Percentiles rank a stretch among this genome's conserved stretches.
Evolutionary conservation across 2,329 filamentous ascomycete species (phyloP).

Genomic region (Zymoseptoria tritici): DNA sequence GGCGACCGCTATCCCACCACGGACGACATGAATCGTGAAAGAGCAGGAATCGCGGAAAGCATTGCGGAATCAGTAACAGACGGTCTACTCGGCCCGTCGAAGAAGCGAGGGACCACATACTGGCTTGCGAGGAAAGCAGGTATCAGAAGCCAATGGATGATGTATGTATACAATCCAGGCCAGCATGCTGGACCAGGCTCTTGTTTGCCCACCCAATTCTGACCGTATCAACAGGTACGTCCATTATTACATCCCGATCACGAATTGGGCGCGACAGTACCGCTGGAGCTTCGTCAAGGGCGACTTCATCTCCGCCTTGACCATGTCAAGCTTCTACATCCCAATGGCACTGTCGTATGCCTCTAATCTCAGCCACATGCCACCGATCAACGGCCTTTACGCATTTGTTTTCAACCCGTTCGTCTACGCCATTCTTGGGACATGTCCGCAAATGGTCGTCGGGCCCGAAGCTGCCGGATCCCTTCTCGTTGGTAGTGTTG

Average conservation of each 20-base stretch:
- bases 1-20: slow-evolving; percentile 12
- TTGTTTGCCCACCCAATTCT: slow-evolving; percentile 8
- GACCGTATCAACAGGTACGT: slow-evolving; percentile 58
- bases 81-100: slow-evolving; percentile 37
- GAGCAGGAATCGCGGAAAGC: slow-evolving; percentile 32
- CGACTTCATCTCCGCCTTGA: slow-evolving; percentile 79
- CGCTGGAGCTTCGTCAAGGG: slow-evolving; percentile 72
- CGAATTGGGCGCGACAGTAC: slow-evolving; percentile 89
- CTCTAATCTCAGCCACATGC: slow-evolving; percentile 84
- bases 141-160: slow-evolving; percentile 62
- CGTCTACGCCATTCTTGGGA: slow-evolving; percentile 84
- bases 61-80: slow-evolving; percentile 39
- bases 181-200: neutral
- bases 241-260: slow-evolving; percentile 83
- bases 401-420: slow-evolving; percentile 88
- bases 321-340: slow-evolving; percentile 97
- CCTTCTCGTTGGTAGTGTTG: slow-evolving; percentile 77
- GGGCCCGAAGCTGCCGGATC: slow-evolving; percentile 93
- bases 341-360: slow-evolving; percentile 94
- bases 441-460: slow-evolving; percentile 86
- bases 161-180: slow-evolving; percentile 48
- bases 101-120: slow-evolving; percentile 65
- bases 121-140: slow-evolving; percentile 66
- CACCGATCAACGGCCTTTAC: slow-evolving; percentile 89
- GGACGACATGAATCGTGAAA: slow-evolving; percentile 17